Evolutionary conservation across 495 filamentous ascomycete species (phyloP), one percentile per base, ranked within the genome.

Genomic region (Aspergillus biplanus): DNA sequence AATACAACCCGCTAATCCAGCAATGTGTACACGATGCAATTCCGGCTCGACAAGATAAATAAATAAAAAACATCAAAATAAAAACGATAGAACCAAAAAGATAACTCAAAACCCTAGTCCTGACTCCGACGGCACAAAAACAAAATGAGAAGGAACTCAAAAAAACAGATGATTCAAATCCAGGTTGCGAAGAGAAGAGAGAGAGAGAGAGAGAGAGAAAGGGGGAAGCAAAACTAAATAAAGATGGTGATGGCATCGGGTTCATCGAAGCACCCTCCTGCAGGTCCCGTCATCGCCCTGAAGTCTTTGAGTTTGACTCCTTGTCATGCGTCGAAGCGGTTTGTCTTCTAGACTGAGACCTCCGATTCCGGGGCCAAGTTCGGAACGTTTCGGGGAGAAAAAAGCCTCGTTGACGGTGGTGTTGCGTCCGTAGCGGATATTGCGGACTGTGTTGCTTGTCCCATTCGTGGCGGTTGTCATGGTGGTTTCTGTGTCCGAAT

Each of bases 401-500:
- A 71, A 65, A 11, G 63, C 52, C 2, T 71, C 52, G 39, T 64
- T 65, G 3, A 57, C 61, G 7, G 31, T 62, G 27, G 55, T 47
- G 35, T 64, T 60, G 13, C 64, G 61, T 6, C 75, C 76, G 49
- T 78, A 78, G 27, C 78, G 75, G 42, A 79, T 81, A 33, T 80
- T 77, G 31, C 60, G 73, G 33, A 73, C 75, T 0, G 76, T 79
- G 47, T 69, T 73, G 65, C 77, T 74, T 7, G 77, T 80, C 21
- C 64, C 65, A 6, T 65, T 70, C 0, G 76, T 80, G 13, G 75
- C 69, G 9, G 75, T 71, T 0, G 76, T 80, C 21, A 74, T 69
- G 9, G 76, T 69, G 9, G 79, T 80, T 63, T 80, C 79, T 31
- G 65, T 72, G 39, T 81, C 79, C 4, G 79, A 81, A 52, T 81